These are phyloP conservation scores for Camelina hispida DNA, from an alignment of 345 rosid genomes.

Conservation along the genomic window DNA sequence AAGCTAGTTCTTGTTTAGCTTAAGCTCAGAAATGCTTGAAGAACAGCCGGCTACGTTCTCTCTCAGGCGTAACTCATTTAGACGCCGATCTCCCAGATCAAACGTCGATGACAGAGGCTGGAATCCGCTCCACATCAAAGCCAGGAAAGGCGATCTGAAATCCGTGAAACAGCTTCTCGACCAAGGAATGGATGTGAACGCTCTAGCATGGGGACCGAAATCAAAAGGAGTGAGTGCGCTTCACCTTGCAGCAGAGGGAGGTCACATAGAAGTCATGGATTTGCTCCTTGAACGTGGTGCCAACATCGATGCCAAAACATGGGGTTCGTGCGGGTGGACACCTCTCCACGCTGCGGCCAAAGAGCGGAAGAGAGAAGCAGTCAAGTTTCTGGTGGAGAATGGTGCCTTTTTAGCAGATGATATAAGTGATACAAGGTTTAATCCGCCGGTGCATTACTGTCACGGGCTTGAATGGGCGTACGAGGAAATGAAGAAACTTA, in stretches of 20 bases:
- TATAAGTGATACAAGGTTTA: constrained; percentile 83
- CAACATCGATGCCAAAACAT: constrained; percentile 88
- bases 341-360: constrained; percentile 93
- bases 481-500: constrained; percentile 75
- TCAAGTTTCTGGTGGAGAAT: constrained; percentile 81
- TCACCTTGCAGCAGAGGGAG: constrained; percentile 98
- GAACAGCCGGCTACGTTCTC: constrained; percentile 51
- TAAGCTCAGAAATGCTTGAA: constrained; percentile 53
- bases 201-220: constrained; percentile 88
- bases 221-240: constrained; percentile 87
- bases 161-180: constrained; percentile 77
- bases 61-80: constrained; percentile 62
- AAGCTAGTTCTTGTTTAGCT: constrained; percentile 15
- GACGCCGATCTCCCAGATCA: constrained; percentile 58
- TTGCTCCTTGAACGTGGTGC: constrained; percentile 92
- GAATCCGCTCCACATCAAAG: constrained; percentile 84
- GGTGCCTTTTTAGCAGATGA: constrained; percentile 92
- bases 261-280: constrained; percentile 91
- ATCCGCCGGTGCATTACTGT: constrained; percentile 96
- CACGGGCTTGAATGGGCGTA: constrained; percentile 98
- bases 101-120: constrained; percentile 87
- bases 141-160: constrained; percentile 84
- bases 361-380: constrained; percentile 84
- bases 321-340: constrained; percentile 98
- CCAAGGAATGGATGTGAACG: constrained; percentile 85